phyloP scores from a whole-genome alignment of 805 yeast genomes.

The Nakazawaea wickerhamii region DNA sequence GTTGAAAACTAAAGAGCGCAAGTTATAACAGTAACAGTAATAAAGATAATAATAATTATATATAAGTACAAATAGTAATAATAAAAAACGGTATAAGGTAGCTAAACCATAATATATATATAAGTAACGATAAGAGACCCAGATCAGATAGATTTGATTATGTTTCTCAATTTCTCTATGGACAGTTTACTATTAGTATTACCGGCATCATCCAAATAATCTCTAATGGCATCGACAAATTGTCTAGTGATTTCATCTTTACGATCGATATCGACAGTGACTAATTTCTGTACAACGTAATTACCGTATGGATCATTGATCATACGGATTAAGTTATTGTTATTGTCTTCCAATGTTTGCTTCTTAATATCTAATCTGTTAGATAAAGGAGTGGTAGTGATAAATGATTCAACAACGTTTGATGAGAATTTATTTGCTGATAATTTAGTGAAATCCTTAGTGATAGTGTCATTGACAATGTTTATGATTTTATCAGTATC shows the following conservation, averaged over 20 bases:
- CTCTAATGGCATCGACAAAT: conserved; percentile 6
- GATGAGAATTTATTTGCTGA: conserved; percentile 98
- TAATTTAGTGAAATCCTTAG: conserved; percentile 47
- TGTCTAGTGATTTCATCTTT: conserved; percentile 3
- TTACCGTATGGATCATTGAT: conserved; percentile 98
- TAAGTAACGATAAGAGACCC: neutral
- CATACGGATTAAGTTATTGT: conserved; percentile 75
- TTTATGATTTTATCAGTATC: conserved; percentile 47
- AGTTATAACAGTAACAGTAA: neutral
- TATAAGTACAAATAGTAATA: too few relatives aligned
- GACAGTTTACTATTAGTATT: conserved; percentile 11
- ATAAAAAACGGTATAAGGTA: too few relatives aligned
- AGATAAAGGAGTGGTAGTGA: conserved; percentile 38
- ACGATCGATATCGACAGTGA: conserved; percentile 22
- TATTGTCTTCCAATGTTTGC: conserved; percentile 33
- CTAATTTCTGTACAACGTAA: conserved; percentile 92
- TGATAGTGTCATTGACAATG: conserved; percentile 61
- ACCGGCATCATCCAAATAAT: conserved; percentile 7
- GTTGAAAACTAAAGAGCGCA: too few relatives aligned
- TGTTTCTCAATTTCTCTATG: conserved; percentile 13
- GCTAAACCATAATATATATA: too few relatives aligned
- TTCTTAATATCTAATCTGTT: conserved; percentile 62
- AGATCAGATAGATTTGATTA: conserved; percentile 2
- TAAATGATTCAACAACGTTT: conserved; percentile 93
- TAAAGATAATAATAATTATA: too few relatives aligned